Evolutionary conservation across 2,329 filamentous ascomycete genomes (phyloP).

Genomic region (Mycosphaerella sp.): DNA sequence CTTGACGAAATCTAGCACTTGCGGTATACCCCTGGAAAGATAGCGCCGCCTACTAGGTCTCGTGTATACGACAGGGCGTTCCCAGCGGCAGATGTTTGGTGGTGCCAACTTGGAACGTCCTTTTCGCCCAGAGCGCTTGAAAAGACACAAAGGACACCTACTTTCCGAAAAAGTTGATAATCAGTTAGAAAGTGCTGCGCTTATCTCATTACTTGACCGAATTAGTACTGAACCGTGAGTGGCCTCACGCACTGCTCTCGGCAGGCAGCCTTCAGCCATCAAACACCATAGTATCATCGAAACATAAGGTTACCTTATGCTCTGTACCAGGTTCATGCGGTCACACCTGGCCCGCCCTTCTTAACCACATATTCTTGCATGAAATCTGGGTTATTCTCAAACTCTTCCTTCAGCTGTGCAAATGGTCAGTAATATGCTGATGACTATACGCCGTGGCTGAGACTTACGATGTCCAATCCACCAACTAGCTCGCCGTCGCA

Average conservation of each 20-base stretch:
- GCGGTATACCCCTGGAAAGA: too few species aligned
- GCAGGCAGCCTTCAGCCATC: background rate
- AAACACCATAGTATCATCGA: background rate
- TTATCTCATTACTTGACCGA: too few species aligned
- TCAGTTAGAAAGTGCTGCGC: too few species aligned
- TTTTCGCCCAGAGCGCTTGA: too few species aligned
- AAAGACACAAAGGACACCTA: too few species aligned
- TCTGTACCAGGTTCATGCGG: background rate
- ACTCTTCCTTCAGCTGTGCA: constrained; percentile 80
- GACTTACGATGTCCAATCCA: constrained; percentile 87
- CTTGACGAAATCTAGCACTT: too few species aligned
- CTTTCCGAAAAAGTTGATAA: too few species aligned
- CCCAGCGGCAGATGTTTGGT: too few species aligned
- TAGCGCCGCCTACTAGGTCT: too few species aligned
- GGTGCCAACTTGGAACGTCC: too few species aligned
- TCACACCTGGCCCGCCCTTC: constrained; percentile 10
- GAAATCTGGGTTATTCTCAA: constrained; percentile 77
- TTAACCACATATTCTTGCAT: constrained; percentile 61
- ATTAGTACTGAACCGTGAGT: background rate
- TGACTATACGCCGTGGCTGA: background rate
- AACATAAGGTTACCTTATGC: background rate
- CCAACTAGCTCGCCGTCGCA: constrained; percentile 84
- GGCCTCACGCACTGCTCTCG: background rate
- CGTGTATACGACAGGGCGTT: too few species aligned
- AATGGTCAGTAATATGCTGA: background rate